Conservation (phyloP, 2,329 filamentous ascomycete genomes). For the Mycosphaerelloides madeirae region DNA sequence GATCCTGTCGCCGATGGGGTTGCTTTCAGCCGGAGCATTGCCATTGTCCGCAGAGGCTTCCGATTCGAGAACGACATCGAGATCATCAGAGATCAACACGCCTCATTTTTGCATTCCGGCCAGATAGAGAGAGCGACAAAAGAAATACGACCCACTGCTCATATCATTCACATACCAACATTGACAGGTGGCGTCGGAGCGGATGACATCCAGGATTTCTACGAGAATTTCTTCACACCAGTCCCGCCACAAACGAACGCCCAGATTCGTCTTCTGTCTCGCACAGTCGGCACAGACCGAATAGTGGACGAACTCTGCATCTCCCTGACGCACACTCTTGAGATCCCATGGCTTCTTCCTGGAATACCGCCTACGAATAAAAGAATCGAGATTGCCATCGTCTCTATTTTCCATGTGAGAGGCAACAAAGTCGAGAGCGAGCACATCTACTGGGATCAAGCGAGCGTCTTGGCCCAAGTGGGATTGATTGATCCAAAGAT, state of each 20-base stretch:
- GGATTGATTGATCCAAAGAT: slow-evolving; percentile 55
- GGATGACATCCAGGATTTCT: slow-evolving; percentile 48
- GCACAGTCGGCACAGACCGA: slow-evolving; percentile 54
- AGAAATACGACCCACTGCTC: slow-evolving; percentile 36
- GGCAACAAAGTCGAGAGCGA: slow-evolving; percentile 53
- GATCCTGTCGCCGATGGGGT: slow-evolving; percentile 60
- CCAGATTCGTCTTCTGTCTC: slow-evolving; percentile 51
- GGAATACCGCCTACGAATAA: slow-evolving; percentile 54
- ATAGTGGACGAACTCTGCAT: slow-evolving; percentile 59
- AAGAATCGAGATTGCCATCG: slow-evolving; percentile 51
- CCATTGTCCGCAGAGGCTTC: slow-evolving; percentile 58
- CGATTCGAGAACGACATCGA: slow-evolving; percentile 44
- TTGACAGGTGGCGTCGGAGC: slow-evolving; percentile 43
- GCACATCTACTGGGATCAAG: slow-evolving; percentile 60
- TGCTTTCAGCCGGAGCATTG: slow-evolving; percentile 64
- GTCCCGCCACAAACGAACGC: slow-evolving; percentile 42
- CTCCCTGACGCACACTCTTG: slow-evolving; percentile 53
- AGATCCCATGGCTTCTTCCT: slow-evolving; percentile 57
- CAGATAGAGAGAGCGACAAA: slow-evolving; percentile 36
- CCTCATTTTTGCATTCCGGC: slow-evolving; percentile 27
- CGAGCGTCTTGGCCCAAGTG: slow-evolving; percentile 55
- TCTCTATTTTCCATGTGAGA: slow-evolving; percentile 53
- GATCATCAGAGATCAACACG: slow-evolving; percentile 38
- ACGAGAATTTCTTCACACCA: slow-evolving; percentile 53
- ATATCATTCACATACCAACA: slow-evolving; percentile 42